Conservation (phyloP, 169 alveolate species). For the Neospora caninum region DNA sequence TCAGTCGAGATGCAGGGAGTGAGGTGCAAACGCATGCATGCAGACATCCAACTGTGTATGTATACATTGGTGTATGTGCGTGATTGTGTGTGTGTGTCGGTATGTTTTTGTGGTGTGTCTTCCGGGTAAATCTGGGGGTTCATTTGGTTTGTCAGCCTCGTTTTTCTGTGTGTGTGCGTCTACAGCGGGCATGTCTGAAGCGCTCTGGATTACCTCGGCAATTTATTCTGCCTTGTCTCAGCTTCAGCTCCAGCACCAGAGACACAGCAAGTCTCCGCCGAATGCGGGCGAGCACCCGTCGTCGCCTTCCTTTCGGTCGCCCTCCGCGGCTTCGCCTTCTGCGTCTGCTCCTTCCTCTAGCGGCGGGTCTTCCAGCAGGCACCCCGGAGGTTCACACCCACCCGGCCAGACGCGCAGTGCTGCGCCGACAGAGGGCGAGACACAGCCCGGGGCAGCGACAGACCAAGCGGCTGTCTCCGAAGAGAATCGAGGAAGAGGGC, state of each 20-base stretch:
- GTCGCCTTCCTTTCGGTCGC: not conserved
- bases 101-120: no score
- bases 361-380: no score
- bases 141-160: no score
- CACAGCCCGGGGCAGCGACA: no score
- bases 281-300: not conserved
- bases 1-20: no score
- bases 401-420: no score
- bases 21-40: not conserved
- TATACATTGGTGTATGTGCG: not conserved
- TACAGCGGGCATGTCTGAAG: slow-evolving; percentile 65
- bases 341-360: not conserved
- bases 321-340: not conserved
- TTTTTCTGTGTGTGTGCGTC: not conserved
- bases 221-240: slow-evolving; percentile 68
- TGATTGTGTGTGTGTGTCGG: no score
- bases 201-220: slow-evolving; percentile 67
- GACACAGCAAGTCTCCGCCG: not conserved
- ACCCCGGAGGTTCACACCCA: no score
- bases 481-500: no score
- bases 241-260: slow-evolving; percentile 62
- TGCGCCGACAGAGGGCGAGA: no score
- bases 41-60: not conserved
- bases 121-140: no score
- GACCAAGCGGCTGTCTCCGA: no score